Base-by-base conservation (phyloP, 2,329 filamentous ascomycete genomes). In the Alternaria sp. region DNA sequence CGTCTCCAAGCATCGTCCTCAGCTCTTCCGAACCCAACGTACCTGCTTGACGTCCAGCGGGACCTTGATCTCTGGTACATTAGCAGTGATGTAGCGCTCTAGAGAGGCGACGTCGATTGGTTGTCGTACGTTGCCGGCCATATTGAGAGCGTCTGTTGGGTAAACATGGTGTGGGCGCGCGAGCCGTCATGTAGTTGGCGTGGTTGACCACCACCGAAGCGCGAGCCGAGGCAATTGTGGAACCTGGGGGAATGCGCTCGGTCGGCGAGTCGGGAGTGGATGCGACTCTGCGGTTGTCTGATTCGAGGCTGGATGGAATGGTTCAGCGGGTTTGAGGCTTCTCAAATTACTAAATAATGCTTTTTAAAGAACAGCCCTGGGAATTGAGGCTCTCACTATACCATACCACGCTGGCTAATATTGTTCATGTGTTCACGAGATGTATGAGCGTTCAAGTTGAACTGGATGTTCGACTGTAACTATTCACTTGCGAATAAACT, bases 41-140 rank as follows among this genome's bases (percentile, higher is more conserved):
- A 93, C 93, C 86, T 97, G 94, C 81, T 97, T 96, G 67, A 98
- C 82, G 44, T 93, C 89, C 65, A 98, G 81, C 1, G 95, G 95
- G 13, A 87, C 85, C 79, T 90, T 86, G 75, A 99, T 93, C 72
- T 89, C 85, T 2, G 92, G 92, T n/a, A 96, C 91, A 80, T 93
- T 85, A 61, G 85, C 79, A 54, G 85, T 80, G 66, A 99, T 85
- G 79, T 93, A 99, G 63, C 83, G 84, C 81, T 94, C 90, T 54
- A 99, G 83, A 14, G 91, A 87, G 72, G 85, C 80, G 70, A 94
- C 80, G 75, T 98, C 91, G 74, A 99, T 96, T 41, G 92, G 91
- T 77, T 99, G 95, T 76, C 95, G 88, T 58, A 99, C 88, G 63
- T 84, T 84, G 70, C 94, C 94, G 52, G 95, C 94, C 94, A 97